Conservation (phyloP, 495 filamentous ascomycete species). For the Hypoxylon lenormandii region DNA sequence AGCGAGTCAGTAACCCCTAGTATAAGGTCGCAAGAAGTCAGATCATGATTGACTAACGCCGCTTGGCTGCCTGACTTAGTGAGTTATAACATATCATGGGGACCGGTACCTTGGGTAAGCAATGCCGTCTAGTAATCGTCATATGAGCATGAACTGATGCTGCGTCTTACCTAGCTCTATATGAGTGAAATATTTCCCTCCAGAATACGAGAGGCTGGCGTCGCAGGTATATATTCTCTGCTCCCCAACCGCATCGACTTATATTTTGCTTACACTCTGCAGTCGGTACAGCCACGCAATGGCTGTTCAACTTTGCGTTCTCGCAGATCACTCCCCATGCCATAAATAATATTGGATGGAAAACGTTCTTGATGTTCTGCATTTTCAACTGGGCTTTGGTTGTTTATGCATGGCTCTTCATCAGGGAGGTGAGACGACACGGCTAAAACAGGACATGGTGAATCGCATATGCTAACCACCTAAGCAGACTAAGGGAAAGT, state of each 20-base stretch:
- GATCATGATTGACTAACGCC: not conserved
- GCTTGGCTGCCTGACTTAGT: conserved; percentile 34
- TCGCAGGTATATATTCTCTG: conserved; percentile 42
- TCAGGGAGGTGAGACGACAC: conserved; percentile 58
- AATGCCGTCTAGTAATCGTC: not conserved
- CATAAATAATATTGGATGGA: conserved; percentile 64
- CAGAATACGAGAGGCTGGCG: conserved; percentile 63
- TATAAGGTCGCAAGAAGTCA: too few relatives aligned
- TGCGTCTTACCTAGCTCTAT: conserved; percentile 47
- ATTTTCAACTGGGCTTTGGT: conserved; percentile 63
- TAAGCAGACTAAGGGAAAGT: conserved; percentile 41
- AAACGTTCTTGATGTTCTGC: conserved; percentile 69
- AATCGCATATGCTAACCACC: conserved; percentile 7
- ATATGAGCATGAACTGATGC: not conserved
- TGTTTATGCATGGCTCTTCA: conserved; percentile 58
- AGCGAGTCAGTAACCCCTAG: conserved; percentile 48
- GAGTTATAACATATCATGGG: conserved; percentile 65
- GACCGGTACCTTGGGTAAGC: conserved; percentile 61
- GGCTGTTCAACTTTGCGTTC: conserved; percentile 69
- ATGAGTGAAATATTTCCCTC: conserved; percentile 66
- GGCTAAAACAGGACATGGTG: not conserved
- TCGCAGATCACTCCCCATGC: conserved; percentile 66
- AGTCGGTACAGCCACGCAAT: conserved; percentile 64
- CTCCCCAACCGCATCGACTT: not conserved
- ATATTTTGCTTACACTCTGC: not conserved